Base-by-base conservation (phyloP, 306 rosid genomes). In the Acacia confusa region DNA sequence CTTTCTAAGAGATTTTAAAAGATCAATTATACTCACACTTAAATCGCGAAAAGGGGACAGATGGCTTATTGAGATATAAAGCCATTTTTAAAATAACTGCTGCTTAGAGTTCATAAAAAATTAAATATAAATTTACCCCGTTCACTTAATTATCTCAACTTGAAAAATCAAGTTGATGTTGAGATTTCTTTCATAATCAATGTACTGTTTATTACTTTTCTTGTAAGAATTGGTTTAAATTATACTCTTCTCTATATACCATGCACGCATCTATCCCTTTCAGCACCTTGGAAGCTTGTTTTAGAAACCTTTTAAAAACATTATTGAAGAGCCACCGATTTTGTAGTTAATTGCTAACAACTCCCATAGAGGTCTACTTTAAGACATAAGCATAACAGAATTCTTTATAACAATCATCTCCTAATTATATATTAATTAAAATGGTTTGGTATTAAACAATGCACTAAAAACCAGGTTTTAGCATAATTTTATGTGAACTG, bases 331-430 rank as follows among this genome's bases (percentile, higher is more conserved):
- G 19, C 70, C 79, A 58, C 70, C 30, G 38, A 6, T 38, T 22
- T 75, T 75, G 41, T 36, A 6, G 52, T 75, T 58, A 75, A 28
- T 57, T 75, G 55, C 79, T 30, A 75, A 53, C 48, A 19, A 73
- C 77, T 73, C 77, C 73, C 48, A 20, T 38, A 36, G 50, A 44
- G 4, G 30, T 68, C 52, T 38, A 20, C 9, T 1, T 34, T 4
- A 67, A 67, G 22, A 16, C 8, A 50, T 43, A 9, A 36, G 27
- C 3, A 17, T 19, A 40, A 68, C 73, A 68, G 22, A 68, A 68
- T 68, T 68, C 50, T 9, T 38, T 3, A 17, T 44, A 40, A 68
- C 73, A 27, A 13, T 38, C 19, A 38, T 0, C 50, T 38, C 48
- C 17, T 68, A 32, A 64, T 64, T 30, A 30, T 30, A 27, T 13